Base-by-base conservation (phyloP, 345 rosid genomes). In the Salix arbutifolia region DNA sequence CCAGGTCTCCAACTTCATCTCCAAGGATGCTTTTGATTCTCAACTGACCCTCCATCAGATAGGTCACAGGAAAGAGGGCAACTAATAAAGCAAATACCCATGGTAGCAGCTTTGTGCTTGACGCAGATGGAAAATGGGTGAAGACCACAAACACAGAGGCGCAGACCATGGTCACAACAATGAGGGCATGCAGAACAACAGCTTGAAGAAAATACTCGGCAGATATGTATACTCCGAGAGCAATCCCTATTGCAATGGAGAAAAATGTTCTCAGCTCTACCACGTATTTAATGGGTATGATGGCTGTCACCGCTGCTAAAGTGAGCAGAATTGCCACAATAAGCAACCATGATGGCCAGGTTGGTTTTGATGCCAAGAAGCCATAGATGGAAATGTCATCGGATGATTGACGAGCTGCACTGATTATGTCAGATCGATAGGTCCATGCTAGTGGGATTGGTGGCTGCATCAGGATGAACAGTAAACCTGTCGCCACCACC, bases 281-380 rank as follows among this genome's bases (percentile, higher is more conserved):
- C 37, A 94, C 85, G 74, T 94, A 92, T 72, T 89, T 94, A 72
- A 96, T 90, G 77, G 99, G 97, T 83, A 92, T 88, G 80, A 94
- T 74, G 56, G 99, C 94, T 73, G 97, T 96, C 77, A 84, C 87
- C 66, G 95, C 93, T 28, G 99, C 91, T 62, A 96, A 86, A 72
- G 97, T 91, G 71, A 96, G 94, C 79, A 96, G 84, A 77, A 92
- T 89, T 77, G 97, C 92, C 71, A 84, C 72, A 53, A 96, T 94
- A 66, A 96, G 97, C 74, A 94, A 79, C 99, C 99, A 96, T 67
- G 99, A 90, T 19, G 99, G 98, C 98, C 99, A 94, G n/a, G 97
- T 91, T 38, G 99, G 99, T 84, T 92, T 94, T 73, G 95, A 86
- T 69, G 97, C 92, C 86, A 92, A 80, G 70, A 96, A 92, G 19